Conservation (phyloP, 495 filamentous ascomycete species). For the Penicillium cataractarum region DNA sequence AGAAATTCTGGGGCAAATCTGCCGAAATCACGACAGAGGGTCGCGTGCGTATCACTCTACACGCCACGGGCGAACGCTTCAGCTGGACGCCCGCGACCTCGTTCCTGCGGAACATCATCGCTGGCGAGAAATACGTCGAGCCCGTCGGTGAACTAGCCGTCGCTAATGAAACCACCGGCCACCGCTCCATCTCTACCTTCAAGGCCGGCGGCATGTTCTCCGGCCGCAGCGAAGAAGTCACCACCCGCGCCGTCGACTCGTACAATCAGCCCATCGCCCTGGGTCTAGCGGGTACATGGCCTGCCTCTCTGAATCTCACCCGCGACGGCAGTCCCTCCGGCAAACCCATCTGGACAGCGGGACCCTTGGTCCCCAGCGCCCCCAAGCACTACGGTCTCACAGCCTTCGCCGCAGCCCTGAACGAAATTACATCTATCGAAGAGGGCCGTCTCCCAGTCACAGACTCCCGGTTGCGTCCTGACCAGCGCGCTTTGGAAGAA, state of each 20-base stretch:
- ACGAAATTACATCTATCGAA: slow-evolving; percentile 85
- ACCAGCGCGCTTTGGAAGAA: slow-evolving; percentile 84
- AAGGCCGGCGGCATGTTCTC: slow-evolving; percentile 95
- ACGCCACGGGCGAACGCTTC: slow-evolving; percentile 73
- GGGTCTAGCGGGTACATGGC: slow-evolving; percentile 83
- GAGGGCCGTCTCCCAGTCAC: slow-evolving; percentile 71
- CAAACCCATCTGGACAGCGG: slow-evolving; percentile 75
- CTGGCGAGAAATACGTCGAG: slow-evolving; percentile 97
- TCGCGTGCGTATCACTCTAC: slow-evolving; percentile 72
- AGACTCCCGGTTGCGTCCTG: slow-evolving; percentile 82
- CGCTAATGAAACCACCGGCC: slow-evolving; percentile 76
- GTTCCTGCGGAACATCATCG: slow-evolving; percentile 94
- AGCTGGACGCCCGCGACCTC: slow-evolving; percentile 83
- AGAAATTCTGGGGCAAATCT: slow-evolving; percentile 99
- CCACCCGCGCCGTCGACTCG: slow-evolving; percentile 67
- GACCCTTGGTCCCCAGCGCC: slow-evolving; percentile 73
- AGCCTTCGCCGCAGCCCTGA: slow-evolving; percentile 79
- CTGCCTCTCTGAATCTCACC: slow-evolving; percentile 63
- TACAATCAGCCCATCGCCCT: slow-evolving; percentile 63
- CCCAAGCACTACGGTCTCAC: slow-evolving; percentile 84
- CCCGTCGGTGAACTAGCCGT: slow-evolving; percentile 87
- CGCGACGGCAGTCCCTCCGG: slow-evolving; percentile 58
- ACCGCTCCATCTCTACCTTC: slow-evolving; percentile 80
- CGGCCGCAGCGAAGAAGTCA: slow-evolving; percentile 88
- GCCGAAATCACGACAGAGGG: slow-evolving; percentile 92